Base-by-base conservation (phyloP, 1,284 basidiomycete genomes). In the Cutaneotrichosporon curvatum region DNA sequence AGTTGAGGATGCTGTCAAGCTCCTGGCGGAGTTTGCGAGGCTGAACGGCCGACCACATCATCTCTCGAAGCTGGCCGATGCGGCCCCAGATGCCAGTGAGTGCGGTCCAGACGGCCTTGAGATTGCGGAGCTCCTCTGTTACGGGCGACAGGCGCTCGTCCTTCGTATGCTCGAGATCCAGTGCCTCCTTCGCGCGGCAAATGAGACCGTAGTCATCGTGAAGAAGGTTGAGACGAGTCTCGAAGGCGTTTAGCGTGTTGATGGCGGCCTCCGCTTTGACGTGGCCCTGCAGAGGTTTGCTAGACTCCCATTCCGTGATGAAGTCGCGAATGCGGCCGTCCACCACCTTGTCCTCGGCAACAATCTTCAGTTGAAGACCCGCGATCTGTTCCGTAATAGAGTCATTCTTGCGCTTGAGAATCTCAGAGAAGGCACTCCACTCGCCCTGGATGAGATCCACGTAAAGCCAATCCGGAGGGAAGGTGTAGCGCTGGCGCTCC, bases 41-140 rank as follows among this genome's bases (percentile, higher is more conserved):
- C 65, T 94, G 47, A 23, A 96, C 83, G 1, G 87, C 88, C 4
- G 85, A 81, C 95, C 95, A 99, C 4, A 83, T 75, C 62, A 84
- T 79, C 62, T 97, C 92, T 48, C 87, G 78, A 42, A 98, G 73
- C 67, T 97, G 94, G 47, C 79, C 78, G 46, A 98, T 84, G 69
- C 96, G 90, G 53, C 79, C 84, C 92, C 94, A 97, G 40, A 97
- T 87, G 1, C 95, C 95, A 0, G 92, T 94, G 31, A 99, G 79
- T 7, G 95, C 95, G 0, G 91, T 97, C 95, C 95, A 99, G 19
- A 98, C 95, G 0, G 89, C 88, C 72, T 97, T 96, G 57, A 99
- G 79, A 66, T 98, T 95, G 48, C 85, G 83, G 45, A 98, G 72
- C 72, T 99, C 95, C 68, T 98, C 95, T 45, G 89, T 85, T 6